A percentile compares a stretch with the other conserved stretches of the same genome.
phyloP scores from a whole-genome alignment of 73 alveolate species.

The Breviolum minutum region DNA sequence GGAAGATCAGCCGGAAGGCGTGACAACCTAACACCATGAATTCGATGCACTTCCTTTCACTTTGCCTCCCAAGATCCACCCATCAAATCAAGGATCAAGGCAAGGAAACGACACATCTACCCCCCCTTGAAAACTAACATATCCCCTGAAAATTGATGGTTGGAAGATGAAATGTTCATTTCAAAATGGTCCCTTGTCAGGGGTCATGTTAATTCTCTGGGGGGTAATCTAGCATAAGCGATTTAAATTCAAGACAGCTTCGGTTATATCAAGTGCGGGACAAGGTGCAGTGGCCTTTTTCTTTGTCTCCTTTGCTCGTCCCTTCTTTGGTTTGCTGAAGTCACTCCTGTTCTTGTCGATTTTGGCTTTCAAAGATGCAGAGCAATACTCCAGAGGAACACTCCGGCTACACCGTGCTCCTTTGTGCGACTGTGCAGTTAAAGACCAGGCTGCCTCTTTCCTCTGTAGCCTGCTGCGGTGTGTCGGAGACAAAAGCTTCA shows the following conservation, averaged over 20 bases:
- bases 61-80: too few relatives aligned
- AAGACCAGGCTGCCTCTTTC: slow-evolving; percentile 10
- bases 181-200: not conserved
- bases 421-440: slow-evolving; percentile 70
- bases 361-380: not conserved
- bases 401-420: not conserved
- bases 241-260: too few relatives aligned
- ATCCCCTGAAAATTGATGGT: too few relatives aligned
- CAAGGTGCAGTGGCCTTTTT: not conserved
- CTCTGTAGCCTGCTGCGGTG: slow-evolving; percentile 46
- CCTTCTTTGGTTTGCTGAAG: slow-evolving; percentile 35
- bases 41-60: too few relatives aligned
- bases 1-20: not conserved
- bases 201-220: too few relatives aligned
- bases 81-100: too few relatives aligned
- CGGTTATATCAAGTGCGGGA: too few relatives aligned
- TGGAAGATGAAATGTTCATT: not conserved
- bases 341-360: slow-evolving; percentile 27
- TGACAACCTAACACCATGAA: too few relatives aligned
- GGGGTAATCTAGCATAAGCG: too few relatives aligned
- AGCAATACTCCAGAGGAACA: too few relatives aligned
- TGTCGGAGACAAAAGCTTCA: not conserved
- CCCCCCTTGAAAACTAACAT: too few relatives aligned
- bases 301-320: not conserved
- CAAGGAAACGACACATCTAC: too few relatives aligned